phyloP scores from a whole-genome alignment of 352 stramenopile genomes.

The Pythium dissotocum region DNA sequence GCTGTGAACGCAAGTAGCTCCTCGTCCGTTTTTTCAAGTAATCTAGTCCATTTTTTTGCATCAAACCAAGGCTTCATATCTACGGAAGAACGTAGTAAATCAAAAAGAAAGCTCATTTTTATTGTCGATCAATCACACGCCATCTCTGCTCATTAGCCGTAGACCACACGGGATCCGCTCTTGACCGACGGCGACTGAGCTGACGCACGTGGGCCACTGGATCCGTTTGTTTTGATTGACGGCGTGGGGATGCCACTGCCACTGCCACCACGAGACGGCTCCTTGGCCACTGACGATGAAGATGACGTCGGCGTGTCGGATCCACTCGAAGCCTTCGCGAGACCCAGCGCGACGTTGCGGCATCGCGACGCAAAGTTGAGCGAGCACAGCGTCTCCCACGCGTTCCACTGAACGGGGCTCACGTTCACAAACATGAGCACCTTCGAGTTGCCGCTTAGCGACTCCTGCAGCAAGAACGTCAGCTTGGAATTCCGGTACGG shows the following conservation, averaged over 20 bases:
- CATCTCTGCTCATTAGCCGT: slow-evolving; percentile 1
- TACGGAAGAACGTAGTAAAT: not conserved
- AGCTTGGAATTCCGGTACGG: slow-evolving; percentile 97
- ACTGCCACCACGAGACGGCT: slow-evolving; percentile 8
- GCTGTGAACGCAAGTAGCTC: slow-evolving; percentile 34
- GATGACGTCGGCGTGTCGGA: slow-evolving; percentile 6
- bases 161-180: slow-evolving; percentile 17
- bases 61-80: slow-evolving; percentile 2
- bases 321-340: slow-evolving; percentile 58
- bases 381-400: slow-evolving; percentile 88
- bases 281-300: slow-evolving; percentile 16
- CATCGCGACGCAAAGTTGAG: slow-evolving; percentile 91
- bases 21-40: not conserved
- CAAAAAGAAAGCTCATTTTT: not conserved
- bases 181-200: slow-evolving; percentile 15
- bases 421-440: slow-evolving; percentile 90
- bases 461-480: slow-evolving; percentile 88
- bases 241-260: not conserved
- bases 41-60: slow-evolving; percentile 6
- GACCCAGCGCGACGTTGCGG: slow-evolving; percentile 84
- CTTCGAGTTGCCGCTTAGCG: slow-evolving; percentile 77
- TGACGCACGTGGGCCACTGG: not conserved
- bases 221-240: not conserved
- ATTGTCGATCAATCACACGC: slow-evolving; percentile 6
- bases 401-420: slow-evolving; percentile 86